These are phyloP conservation scores for Didymella pomorum DNA, from an alignment of 2,329 filamentous ascomycete genomes.

Conservation along the genomic window DNA sequence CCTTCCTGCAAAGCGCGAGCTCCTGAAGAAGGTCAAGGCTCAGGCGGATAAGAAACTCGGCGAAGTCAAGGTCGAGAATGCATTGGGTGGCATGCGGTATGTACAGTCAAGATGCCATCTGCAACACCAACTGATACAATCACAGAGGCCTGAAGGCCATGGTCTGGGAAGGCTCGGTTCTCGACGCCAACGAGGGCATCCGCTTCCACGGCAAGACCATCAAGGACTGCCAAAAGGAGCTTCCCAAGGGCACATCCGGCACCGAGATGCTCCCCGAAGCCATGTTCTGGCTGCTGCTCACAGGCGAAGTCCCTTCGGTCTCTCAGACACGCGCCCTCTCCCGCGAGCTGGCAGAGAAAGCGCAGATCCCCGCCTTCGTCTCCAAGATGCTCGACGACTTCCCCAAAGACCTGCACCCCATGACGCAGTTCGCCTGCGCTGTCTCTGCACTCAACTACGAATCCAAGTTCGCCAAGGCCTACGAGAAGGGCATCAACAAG, in stretches of 20 bases:
- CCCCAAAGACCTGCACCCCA: slow-evolving; percentile 89
- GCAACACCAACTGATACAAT: not conserved
- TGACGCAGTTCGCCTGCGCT: slow-evolving; percentile 96
- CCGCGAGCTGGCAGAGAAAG: slow-evolving; percentile 85
- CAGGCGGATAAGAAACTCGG: slow-evolving; percentile 84
- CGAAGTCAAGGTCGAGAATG: slow-evolving; percentile 92
- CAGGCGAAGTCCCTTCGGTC: slow-evolving; percentile 86
- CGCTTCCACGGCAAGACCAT: slow-evolving; percentile 98
- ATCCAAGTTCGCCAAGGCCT: slow-evolving; percentile 90
- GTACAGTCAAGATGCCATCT: not conserved
- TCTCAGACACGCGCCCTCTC: slow-evolving; percentile 84
- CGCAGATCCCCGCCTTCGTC: slow-evolving; percentile 81
- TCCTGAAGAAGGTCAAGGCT: slow-evolving; percentile 92
- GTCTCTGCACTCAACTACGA: slow-evolving; percentile 96
- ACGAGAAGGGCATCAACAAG: slow-evolving; percentile 90
- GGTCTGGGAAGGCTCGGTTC: slow-evolving; percentile 97
- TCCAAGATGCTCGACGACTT: slow-evolving; percentile 89
- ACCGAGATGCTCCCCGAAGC: slow-evolving; percentile 98
- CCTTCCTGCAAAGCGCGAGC: slow-evolving; percentile 91
- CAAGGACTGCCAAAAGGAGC: slow-evolving; percentile 93
- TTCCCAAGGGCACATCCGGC: slow-evolving; percentile 89
- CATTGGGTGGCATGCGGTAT: slow-evolving; percentile 90
- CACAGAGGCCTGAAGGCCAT: slow-evolving; percentile 86
- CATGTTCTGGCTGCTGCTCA: slow-evolving; percentile 99
- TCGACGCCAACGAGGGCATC: slow-evolving; percentile 96